These are phyloP conservation scores for Bacidia gigantensis DNA, from an alignment of 495 filamentous ascomycete genomes.

Conservation along the genomic window DNA sequence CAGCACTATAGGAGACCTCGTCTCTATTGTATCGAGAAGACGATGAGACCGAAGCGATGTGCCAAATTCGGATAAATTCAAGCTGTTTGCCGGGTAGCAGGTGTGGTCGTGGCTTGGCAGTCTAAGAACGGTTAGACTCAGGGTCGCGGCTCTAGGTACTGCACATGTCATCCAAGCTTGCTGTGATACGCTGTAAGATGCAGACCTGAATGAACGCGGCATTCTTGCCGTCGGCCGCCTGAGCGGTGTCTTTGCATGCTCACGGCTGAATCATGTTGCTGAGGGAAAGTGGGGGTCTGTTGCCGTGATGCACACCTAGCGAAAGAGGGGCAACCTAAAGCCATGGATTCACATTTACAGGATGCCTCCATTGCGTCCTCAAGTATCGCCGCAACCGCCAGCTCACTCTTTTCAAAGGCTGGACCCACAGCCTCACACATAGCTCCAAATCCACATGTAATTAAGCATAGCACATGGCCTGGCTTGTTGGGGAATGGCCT, in stretches of 20 bases:
- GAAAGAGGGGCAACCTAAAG: background rate
- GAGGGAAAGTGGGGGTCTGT: background rate
- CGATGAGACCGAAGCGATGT: no score
- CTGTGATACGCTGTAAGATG: background rate
- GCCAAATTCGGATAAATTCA: no score
- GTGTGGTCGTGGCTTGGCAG: no score
- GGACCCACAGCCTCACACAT: background rate
- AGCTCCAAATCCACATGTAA: no score
- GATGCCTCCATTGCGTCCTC: background rate
- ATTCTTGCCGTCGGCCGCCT: background rate
- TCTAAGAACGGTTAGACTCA: no score
- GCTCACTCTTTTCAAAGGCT: background rate
- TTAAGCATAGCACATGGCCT: constrained; percentile 22
- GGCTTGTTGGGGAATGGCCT: constrained; percentile 25
- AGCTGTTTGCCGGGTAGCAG: no score
- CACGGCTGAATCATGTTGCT: background rate
- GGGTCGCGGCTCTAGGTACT: no score
- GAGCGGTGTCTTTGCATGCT: background rate
- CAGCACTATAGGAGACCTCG: no score
- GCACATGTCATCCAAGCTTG: background rate
- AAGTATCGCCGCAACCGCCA: background rate
- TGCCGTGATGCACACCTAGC: background rate
- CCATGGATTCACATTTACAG: background rate
- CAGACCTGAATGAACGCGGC: background rate
- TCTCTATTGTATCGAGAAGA: no score